Evolutionary conservation across 2,329 filamentous ascomycete genomes (phyloP), one percentile per base, ranked within the genome.

Genomic region (Camptophora hylomeconis): DNA sequence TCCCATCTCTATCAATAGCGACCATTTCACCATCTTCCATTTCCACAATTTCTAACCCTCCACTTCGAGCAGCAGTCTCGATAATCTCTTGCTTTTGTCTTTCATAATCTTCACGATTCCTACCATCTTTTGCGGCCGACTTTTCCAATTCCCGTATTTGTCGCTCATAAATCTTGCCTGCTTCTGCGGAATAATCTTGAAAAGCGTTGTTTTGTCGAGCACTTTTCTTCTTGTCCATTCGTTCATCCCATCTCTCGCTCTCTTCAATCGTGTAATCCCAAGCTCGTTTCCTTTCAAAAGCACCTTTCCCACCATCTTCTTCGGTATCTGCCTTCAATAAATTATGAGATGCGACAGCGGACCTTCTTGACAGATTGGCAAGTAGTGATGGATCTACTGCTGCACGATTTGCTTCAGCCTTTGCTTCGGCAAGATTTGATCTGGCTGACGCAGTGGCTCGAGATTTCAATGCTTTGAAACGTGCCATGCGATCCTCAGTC

Each of bases 261-360:
- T 98, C 89, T 40, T 98, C 89, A 5, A 87, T 64, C 1, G 89
- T 98, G 81, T 89, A 98, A 60, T 95, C 89, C 89, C 89, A 98
- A 2, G 89, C 89, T 21, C 89, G 76, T 59, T 95, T 94, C 42
- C 89, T 80, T 65, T 98, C 89, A 49, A 95, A 98, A 7, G 38
- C 40, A 4, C 42, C 42, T 3, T 30, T 30, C 20, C 42, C 42
- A 54, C 95, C 89, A 31, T 81, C 83, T 11, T 81, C 82, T 52
- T 86, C 81, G 2, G 84, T 76, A 46, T 94, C 84, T 3, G 84
- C 82, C 61, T 93, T 93, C 23, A 94, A 68, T 0, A 98, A 72
- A 50, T 95, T 98, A 53, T 94, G 83, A 5, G 79, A 75, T 12
- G 89, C 87, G 42, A 89, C 75, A 31, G 82, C 86, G 46, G 83